These are phyloP conservation scores for Lactarius quietus DNA, from an alignment of 768 basidiomycete genomes.

Conservation along the genomic window DNA sequence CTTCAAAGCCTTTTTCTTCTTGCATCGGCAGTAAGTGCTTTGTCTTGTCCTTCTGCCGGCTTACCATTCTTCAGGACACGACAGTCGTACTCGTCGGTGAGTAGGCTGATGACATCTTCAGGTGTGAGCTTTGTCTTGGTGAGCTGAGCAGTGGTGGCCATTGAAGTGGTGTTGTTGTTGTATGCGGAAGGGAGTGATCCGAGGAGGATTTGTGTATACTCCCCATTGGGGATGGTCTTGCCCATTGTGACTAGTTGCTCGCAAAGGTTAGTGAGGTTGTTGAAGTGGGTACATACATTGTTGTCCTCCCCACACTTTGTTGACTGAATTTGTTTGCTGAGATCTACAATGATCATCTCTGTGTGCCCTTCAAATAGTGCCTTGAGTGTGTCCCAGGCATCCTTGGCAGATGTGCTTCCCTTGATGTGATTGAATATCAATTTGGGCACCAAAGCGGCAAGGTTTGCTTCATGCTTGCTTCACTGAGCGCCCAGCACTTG, in stretches of 20 bases:
- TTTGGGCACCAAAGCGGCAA: too few relatives aligned
- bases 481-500: too few relatives aligned
- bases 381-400: slow-evolving; percentile 33
- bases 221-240: too few relatives aligned
- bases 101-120: too few relatives aligned
- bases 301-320: slow-evolving; percentile 33
- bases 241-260: slow-evolving; percentile 37
- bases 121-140: slow-evolving; percentile 20
- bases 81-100: too few relatives aligned
- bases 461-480: too few relatives aligned
- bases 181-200: slow-evolving; percentile 37
- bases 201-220: slow-evolving; percentile 36
- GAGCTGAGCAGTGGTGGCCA: slow-evolving; percentile 30
- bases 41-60: not conserved
- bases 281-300: slow-evolving; percentile 32
- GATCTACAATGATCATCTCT: slow-evolving; percentile 32
- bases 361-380: slow-evolving; percentile 32
- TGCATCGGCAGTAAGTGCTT: not conserved
- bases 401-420: too few relatives aligned
- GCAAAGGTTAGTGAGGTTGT: slow-evolving; percentile 30
- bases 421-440: too few relatives aligned
- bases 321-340: slow-evolving; percentile 30
- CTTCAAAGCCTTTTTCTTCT: too few relatives aligned
- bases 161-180: slow-evolving; percentile 33
- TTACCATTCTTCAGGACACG: too few relatives aligned